Base-by-base conservation (phyloP, 2,329 filamentous ascomycete species). In the Cladophialophora yegresii region DNA sequence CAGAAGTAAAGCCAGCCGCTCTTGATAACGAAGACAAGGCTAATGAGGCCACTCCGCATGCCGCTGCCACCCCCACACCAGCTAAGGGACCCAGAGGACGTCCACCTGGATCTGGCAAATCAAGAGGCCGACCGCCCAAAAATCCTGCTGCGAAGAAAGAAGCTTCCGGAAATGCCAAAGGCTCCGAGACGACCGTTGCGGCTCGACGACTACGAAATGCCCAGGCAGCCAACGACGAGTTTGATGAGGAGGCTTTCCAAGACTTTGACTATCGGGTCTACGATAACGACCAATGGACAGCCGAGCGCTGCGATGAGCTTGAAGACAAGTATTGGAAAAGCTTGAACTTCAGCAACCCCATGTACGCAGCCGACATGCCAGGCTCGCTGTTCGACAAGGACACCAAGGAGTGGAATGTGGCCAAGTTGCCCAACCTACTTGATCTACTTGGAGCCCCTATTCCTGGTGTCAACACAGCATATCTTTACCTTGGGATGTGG, bases 401-500 rank as follows among this genome's bases (percentile, higher is more conserved):
- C 1, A 92, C 89, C 2, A 89, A 90, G 6, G 83, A 82, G 33
- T 99, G 95, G 95, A 99, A 99, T 72, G 86, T 99, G 51, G 95
- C 96, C 72, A 96, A 96, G 74, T 83, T 99, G 32, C 91, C 92
- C 12, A 99, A 98, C 71, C 80, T 99, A 62, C 84, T 99, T 45
- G 95, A 99, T 76, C 91, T 97, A 3, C 83, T 99, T 1, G 95
- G 95, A 6, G 93, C 92, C 62, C 96, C 97, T 72, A 92, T 99
- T 8, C 96, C 95, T 2, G 95, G 95, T 70, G 96, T 99, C 74
- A 99, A 99, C 74, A 99, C 93, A 1, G 93, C 95, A 1, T 99
- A 99, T 74, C 85, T 99, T 1, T 99, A 99, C 74, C 83, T 99
- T 65, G 95, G 95, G 50, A 99, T 99, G 95, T 99, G 95, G 95